Evolutionary conservation across 305 asterid species (phyloP).

Genomic region (Rubia occidens): DNA sequence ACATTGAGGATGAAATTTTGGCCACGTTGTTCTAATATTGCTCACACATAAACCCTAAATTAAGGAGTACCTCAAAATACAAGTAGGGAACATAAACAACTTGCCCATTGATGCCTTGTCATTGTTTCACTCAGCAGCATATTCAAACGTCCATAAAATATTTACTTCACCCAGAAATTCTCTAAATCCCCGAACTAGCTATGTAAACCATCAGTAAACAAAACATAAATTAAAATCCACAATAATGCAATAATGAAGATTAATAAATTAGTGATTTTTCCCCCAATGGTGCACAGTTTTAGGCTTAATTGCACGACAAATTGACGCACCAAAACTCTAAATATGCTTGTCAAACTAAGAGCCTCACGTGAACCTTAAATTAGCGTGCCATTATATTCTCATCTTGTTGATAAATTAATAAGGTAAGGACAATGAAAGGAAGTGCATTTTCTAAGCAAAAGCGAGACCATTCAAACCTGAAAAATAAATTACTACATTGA

Average conservation of each 20-base stretch:
- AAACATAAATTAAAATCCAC: neutral
- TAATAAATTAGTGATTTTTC: neutral
- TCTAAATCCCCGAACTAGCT: too few relatives aligned
- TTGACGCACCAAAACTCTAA: slow-evolving; percentile 23
- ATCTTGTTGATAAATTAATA: neutral
- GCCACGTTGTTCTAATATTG: neutral
- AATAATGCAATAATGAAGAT: neutral
- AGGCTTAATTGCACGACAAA: slow-evolving; percentile 11
- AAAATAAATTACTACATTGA: neutral
- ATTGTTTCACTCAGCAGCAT: slow-evolving; percentile 6
- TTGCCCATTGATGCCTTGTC: slow-evolving; percentile 7
- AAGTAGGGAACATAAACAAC: slow-evolving; percentile 3
- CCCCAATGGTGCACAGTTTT: neutral
- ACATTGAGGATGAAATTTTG: neutral
- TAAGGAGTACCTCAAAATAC: neutral
- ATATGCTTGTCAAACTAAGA: slow-evolving; percentile 37
- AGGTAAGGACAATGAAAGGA: slow-evolving; percentile 16
- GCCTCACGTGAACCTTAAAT: slow-evolving; percentile 44
- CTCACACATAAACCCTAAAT: neutral
- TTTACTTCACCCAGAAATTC: neutral
- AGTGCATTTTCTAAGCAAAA: slow-evolving; percentile 12
- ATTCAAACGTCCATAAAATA: neutral
- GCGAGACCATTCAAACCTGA: neutral
- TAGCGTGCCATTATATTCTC: slow-evolving; percentile 18
- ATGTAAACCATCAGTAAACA: neutral